Evolutionary conservation across 352 stramenopile genomes (phyloP), one percentile per base, ranked within the genome.

Genomic region (Elongisporangium senticosum): DNA sequence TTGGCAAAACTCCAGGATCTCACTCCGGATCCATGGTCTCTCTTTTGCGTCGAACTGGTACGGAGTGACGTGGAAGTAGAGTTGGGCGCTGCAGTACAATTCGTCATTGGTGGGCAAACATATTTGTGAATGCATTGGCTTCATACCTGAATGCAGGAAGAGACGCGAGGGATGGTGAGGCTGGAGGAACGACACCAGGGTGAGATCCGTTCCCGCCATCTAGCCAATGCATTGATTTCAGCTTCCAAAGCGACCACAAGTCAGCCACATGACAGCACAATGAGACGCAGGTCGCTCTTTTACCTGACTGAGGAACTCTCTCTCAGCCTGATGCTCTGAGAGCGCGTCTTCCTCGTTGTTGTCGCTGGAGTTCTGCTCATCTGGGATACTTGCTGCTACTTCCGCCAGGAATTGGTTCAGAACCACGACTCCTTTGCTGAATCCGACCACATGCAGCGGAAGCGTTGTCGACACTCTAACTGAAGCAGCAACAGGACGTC

Each of bases 351-450:
- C 68, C 7, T 17, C 37, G 22, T 64, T 40, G 17, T 65, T 60
- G 43, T 63, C 33, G 11, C 33, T 63, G 24, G 56, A 53, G 17
- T 64, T 62, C 26, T 58, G 59, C 20, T 58, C 52, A 17, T 17
- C 33, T 26, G 20, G 17, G 15, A 66, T 49, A 68, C 68, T 54
- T 64, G 71, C 49, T 64, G 76, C 77, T 6, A 87, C 63, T 51
- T 90, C 80, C 4, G 80, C 84, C 39, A 83, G 69, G n/a, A 90
- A 62, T 56, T 90, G 80, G 52, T 88, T 90, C 19, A 90, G 58
- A 23, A 90, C 80, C 23, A 80, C 67, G 17, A 74, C 77, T 4
- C 80, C 80, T 58, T 87, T 87, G 68, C 80, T 90, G 51, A 90
- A 90, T 4, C 80, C 80, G 13, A 88, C 53, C 7, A 90, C 62